Conservation (phyloP, 2,329 filamentous ascomycete genomes). For the Stachybotrys chartarum region DNA sequence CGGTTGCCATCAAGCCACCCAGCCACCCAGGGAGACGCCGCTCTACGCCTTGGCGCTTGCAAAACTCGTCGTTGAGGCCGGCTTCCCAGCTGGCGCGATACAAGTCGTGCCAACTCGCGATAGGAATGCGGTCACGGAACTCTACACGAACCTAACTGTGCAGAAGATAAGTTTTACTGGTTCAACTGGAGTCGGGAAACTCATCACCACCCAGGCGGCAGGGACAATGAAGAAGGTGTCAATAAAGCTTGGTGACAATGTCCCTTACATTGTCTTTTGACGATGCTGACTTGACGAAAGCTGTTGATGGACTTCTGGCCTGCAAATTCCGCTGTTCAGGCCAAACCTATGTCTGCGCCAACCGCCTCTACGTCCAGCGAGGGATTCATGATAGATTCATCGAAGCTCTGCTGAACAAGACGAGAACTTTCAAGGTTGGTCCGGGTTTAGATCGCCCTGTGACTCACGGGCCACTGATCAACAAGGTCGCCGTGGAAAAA, state of each 20-base stretch:
- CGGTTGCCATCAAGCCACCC: constrained; percentile 62
- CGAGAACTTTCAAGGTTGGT: constrained; percentile 63
- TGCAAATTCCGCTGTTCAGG: constrained; percentile 86
- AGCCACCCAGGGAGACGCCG: constrained; percentile 59
- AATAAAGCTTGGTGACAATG: constrained; percentile 64
- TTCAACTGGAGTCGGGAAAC: constrained; percentile 36
- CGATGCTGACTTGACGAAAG: constrained; percentile 62
- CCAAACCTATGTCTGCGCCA: constrained; percentile 84
- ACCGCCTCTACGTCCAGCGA: constrained; percentile 67
- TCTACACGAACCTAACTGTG: constrained; percentile 51
- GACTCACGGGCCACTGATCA: constrained; percentile 59
- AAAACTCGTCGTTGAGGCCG: constrained; percentile 59
- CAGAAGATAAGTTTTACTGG: constrained; percentile 72
- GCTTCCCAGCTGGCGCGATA: constrained; percentile 50
- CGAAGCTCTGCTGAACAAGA: constrained; percentile 55
- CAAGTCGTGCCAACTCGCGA: too few relatives aligned
- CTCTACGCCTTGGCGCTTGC: constrained; percentile 64
- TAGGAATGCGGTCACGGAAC: constrained; percentile 52
- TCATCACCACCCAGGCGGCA: constrained; percentile 64
- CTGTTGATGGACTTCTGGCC: constrained; percentile 56
- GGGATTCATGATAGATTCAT: constrained; percentile 67
- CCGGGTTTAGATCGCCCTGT: constrained; percentile 46
- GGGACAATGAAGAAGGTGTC: constrained; percentile 58
- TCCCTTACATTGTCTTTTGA: constrained; percentile 75
- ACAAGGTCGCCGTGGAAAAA: constrained; percentile 47